Evolutionary conservation across 2,329 filamentous ascomycete genomes (phyloP).

Genomic region (Cladosporium oxysporum): DNA sequence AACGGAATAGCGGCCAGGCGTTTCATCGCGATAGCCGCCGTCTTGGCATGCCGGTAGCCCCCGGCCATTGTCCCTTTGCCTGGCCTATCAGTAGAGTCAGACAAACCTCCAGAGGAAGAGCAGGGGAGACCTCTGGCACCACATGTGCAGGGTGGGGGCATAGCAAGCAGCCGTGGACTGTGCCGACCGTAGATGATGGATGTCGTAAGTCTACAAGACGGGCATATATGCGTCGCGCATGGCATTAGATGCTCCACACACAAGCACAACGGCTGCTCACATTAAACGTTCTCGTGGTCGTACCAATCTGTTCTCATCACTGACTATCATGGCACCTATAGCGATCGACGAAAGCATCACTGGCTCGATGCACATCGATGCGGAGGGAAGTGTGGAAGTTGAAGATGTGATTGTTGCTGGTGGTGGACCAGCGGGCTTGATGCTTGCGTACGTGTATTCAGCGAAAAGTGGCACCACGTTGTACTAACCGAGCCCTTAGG

Average conservation of each 20-base stretch:
- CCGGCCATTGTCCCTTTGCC: too few species aligned
- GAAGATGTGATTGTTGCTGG: slow-evolving; percentile 39
- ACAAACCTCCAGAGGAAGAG: background rate
- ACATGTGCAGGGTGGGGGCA: background rate
- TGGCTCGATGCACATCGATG: slow-evolving; percentile 12
- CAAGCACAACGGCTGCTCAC: background rate
- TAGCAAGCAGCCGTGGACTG: background rate
- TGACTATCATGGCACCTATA: slow-evolving; percentile 1
- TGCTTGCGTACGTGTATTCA: slow-evolving; percentile 41
- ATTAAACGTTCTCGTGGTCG: background rate
- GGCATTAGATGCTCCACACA: background rate
- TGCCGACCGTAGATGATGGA: background rate
- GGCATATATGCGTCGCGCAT: background rate
- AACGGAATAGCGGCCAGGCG: background rate
- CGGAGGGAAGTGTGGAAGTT: background rate
- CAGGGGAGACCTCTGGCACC: background rate
- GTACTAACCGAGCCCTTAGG: slow-evolving; percentile 33
- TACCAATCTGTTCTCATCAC: background rate
- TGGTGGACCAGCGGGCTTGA: slow-evolving; percentile 45
- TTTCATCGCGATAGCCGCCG: background rate
- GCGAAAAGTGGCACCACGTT: background rate
- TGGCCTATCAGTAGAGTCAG: background rate
- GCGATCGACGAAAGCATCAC: slow-evolving; percentile 5
- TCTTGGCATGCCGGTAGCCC: too few species aligned
- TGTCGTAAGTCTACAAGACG: background rate